Percentiles rank a stretch among this genome's conserved stretches.
Evolutionary conservation across 352 stramenopile genomes (phyloP).

Genomic region (Globisporangium cederbergense): DNA sequence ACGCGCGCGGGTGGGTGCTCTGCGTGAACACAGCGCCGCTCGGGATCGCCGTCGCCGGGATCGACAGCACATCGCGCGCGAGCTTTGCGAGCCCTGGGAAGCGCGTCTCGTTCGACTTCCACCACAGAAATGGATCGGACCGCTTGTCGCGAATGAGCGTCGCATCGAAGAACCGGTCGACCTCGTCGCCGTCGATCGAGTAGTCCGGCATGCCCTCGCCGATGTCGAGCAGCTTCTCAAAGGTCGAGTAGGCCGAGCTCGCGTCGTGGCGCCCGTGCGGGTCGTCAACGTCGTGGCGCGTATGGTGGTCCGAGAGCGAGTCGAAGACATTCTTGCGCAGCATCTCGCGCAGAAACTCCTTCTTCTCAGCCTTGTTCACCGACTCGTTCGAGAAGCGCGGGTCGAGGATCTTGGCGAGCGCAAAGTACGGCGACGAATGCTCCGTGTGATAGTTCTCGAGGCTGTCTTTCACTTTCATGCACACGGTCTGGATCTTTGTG

Average conservation of each 20-base stretch:
- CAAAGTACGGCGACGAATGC: constrained; percentile 67
- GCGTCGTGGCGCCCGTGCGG: constrained; percentile 47
- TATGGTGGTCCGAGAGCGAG: constrained; percentile 43
- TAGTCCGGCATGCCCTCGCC: constrained; percentile 76
- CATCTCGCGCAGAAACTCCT: constrained; percentile 74
- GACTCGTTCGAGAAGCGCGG: constrained; percentile 80
- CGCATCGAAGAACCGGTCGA: constrained; percentile 81
- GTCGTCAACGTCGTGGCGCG: constrained; percentile 48
- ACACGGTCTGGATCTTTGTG: constrained; percentile 71
- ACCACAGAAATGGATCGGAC: constrained; percentile 78
- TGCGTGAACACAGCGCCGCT: constrained; percentile 73
- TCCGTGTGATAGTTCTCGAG: constrained; percentile 69
- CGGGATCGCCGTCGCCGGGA: constrained; percentile 61
- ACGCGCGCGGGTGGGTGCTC: constrained; percentile 49
- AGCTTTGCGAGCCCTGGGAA: constrained; percentile 72
- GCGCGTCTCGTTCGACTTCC: constrained; percentile 79
- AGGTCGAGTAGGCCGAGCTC: constrained; percentile 72
- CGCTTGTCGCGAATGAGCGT: constrained; percentile 78
- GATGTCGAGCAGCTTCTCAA: constrained; percentile 81
- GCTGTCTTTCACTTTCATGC: constrained; percentile 69
- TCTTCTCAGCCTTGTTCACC: constrained; percentile 69
- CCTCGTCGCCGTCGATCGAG: constrained; percentile 71
- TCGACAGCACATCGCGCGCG: constrained; percentile 70
- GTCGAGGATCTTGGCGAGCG: constrained; percentile 72
- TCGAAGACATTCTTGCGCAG: constrained; percentile 73